These are phyloP conservation scores for Cucurbita argyrosperma DNA, from an alignment of 306 rosid genomes.

Conservation along the genomic window DNA sequence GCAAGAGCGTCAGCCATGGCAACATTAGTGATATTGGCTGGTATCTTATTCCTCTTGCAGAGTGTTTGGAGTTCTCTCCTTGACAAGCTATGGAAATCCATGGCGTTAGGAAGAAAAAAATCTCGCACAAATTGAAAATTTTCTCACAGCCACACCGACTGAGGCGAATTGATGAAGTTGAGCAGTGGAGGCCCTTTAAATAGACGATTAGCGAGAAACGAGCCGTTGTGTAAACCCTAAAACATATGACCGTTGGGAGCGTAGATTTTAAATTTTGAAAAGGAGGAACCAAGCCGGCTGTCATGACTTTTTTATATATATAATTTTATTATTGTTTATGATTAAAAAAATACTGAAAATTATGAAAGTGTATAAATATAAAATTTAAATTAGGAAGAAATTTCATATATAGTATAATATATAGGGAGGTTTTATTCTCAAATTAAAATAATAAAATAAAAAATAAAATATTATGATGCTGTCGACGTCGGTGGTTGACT, in stretches of 20 bases:
- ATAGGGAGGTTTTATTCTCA: too few relatives aligned
- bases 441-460: too few relatives aligned
- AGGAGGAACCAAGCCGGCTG: neutral
- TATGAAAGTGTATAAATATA: too few relatives aligned
- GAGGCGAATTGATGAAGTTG: neutral
- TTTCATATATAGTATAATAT: too few relatives aligned
- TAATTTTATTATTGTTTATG: too few relatives aligned
- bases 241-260: constrained; percentile 23
- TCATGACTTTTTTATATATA: too few relatives aligned
- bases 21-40: constrained; percentile 62
- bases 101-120: constrained; percentile 1
- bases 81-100: constrained; percentile 69
- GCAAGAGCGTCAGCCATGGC: constrained; percentile 79
- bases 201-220: neutral
- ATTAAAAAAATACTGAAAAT: too few relatives aligned
- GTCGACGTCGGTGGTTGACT: too few relatives aligned
- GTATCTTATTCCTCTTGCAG: constrained; percentile 89
- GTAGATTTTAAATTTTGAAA: constrained; percentile 21
- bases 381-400: too few relatives aligned
- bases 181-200: neutral
- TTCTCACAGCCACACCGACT: neutral
- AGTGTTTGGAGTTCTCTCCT: constrained; percentile 73
- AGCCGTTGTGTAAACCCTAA: constrained; percentile 26
- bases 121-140: neutral
- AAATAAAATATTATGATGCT: too few relatives aligned